Evolutionary conservation across 257 asterid genomes (phyloP).

Genomic region (Plantago ovata): DNA sequence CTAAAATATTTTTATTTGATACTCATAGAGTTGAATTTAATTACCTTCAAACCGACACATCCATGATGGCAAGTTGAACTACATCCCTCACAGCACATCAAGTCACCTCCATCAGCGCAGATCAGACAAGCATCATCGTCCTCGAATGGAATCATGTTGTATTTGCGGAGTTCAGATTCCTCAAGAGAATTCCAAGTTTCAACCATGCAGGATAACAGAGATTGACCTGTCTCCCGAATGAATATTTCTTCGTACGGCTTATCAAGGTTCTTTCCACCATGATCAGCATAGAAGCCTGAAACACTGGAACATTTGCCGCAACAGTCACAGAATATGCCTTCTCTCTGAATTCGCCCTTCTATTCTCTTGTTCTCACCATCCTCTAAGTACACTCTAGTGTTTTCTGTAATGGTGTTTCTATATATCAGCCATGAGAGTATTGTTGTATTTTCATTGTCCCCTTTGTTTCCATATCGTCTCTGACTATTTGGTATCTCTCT

Average conservation of each 20-base stretch:
- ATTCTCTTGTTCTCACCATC: not conserved
- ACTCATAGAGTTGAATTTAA: no score
- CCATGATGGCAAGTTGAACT: constrained; percentile 50
- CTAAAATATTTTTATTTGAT: no score
- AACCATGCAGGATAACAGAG: constrained; percentile 30
- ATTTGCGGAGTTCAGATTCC: constrained; percentile 21
- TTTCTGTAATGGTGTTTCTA: constrained; percentile 26
- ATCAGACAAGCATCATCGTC: constrained; percentile 55
- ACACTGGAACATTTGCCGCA: constrained; percentile 28
- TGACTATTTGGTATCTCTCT: no score
- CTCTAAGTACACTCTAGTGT: constrained; percentile 16
- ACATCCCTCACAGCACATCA: constrained; percentile 52
- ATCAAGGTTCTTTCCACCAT: constrained; percentile 25
- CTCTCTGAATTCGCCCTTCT: constrained; percentile 33
- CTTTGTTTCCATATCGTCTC: no score
- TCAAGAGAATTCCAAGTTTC: constrained; percentile 38
- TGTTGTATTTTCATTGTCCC: constrained; percentile 3
- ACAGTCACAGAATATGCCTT: constrained; percentile 45
- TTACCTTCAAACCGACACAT: constrained; percentile 37
- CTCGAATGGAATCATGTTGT: constrained; percentile 27
- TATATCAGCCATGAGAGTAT: constrained; percentile 51
- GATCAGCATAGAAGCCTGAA: constrained; percentile 27
- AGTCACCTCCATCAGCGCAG: constrained; percentile 58
- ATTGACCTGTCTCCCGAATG: not conserved
- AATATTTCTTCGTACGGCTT: constrained; percentile 31